Conservation (phyloP, 2,329 filamentous ascomycete genomes). For the Diaporthe ampelina region DNA sequence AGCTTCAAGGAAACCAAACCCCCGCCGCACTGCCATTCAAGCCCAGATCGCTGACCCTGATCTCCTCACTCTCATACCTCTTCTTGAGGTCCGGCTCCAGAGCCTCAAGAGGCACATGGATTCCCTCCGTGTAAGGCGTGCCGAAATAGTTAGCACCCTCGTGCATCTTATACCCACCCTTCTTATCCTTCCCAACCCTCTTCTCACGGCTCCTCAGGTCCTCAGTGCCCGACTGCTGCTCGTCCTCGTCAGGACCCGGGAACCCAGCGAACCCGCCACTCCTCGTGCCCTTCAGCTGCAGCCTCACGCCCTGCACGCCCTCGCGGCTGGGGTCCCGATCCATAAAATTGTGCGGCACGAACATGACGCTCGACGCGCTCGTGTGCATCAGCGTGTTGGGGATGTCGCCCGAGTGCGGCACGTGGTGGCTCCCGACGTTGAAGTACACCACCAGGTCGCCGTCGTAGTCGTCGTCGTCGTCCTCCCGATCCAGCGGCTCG, state of each 20-base stretch:
- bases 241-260: conserved; percentile 22
- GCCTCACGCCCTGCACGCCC: conserved; percentile 46
- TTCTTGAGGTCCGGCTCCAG: conserved; percentile 39
- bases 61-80: conserved; percentile 38
- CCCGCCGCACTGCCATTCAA: conserved; percentile 43
- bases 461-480: conserved; percentile 47
- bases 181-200: background rate
- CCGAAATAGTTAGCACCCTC: conserved; percentile 43
- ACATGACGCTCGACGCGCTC: conserved; percentile 54
- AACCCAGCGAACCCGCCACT: conserved; percentile 42
- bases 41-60: conserved; percentile 42
- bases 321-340: conserved; percentile 53
- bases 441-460: conserved; percentile 54
- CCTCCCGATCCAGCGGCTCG: conserved; percentile 48
- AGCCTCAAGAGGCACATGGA: conserved; percentile 34
- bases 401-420: conserved; percentile 58
- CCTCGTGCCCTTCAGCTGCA: conserved; percentile 42
- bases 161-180: conserved; percentile 33
- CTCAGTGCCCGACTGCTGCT: background rate
- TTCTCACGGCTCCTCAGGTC: conserved; percentile 34
- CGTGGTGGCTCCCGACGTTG: conserved; percentile 60
- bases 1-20: conserved; percentile 34
- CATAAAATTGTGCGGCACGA: conserved; percentile 56
- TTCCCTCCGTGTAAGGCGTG: conserved; percentile 41
- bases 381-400: conserved; percentile 60